These are phyloP conservation scores for Oryza glumipatula DNA, from an alignment of 176 grass and related monocot genomes.

Conservation along the genomic window DNA sequence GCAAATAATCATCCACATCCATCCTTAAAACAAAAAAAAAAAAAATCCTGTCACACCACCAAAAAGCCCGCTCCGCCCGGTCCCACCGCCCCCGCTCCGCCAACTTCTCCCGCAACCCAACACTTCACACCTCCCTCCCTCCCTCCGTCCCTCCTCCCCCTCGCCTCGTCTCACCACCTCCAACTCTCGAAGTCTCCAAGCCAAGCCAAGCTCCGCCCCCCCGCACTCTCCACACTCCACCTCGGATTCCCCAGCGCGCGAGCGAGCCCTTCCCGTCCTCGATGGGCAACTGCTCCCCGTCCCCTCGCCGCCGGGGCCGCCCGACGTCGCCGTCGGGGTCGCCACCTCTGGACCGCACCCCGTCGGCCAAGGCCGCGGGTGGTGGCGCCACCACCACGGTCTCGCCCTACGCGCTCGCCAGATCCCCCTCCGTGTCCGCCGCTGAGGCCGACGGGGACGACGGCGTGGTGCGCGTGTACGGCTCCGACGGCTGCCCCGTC, in stretches of 20 bases:
- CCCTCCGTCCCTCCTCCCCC: not conserved
- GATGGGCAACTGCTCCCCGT: slow-evolving; percentile 68
- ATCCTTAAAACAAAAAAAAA: slow-evolving; percentile 42
- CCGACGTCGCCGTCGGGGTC: slow-evolving; percentile 33
- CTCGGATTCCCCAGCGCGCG: not conserved
- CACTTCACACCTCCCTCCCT: not conserved
- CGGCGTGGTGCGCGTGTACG: slow-evolving; percentile 70
- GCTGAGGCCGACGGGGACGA: slow-evolving; percentile 25
- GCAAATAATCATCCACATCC: slow-evolving; percentile 38
- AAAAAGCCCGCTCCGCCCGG: slow-evolving; percentile 36
- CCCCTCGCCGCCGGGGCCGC: slow-evolving; percentile 50
- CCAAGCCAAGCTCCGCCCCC: not conserved
- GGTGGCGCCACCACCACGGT: slow-evolving; percentile 8
- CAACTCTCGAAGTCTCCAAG: not conserved
- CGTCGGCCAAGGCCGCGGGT: not conserved
- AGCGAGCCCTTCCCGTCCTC: not conserved
- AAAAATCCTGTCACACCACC: slow-evolving; percentile 38
- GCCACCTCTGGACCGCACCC: slow-evolving; percentile 12
- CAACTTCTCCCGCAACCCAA: slow-evolving; percentile 42
- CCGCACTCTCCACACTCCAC: not conserved
- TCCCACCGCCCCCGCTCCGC: slow-evolving; percentile 34
- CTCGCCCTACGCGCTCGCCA: slow-evolving; percentile 46
- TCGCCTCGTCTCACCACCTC: not conserved
- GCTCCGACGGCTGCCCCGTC: slow-evolving; percentile 75
- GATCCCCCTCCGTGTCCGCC: slow-evolving; percentile 49